Evolutionary conservation across 2,329 filamentous ascomycete species (phyloP).

Genomic region (Penicillium glabrum): DNA sequence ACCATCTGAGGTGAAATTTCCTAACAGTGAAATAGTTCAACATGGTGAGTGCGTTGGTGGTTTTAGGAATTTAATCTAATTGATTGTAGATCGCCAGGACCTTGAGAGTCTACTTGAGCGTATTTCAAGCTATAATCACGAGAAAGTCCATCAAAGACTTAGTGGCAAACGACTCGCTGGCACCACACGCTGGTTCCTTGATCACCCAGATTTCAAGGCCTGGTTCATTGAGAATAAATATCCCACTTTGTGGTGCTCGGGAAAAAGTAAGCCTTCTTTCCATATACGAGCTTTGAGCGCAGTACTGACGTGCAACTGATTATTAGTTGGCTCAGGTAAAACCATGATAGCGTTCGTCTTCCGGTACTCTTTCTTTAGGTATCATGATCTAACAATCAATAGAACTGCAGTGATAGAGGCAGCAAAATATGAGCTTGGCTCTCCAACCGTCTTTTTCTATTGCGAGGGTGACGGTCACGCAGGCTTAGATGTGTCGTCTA

Average conservation of each 20-base stretch:
- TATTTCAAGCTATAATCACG: constrained; percentile 21
- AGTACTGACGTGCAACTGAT: background rate
- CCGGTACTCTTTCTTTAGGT: background rate
- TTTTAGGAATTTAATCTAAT: background rate
- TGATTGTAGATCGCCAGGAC: background rate
- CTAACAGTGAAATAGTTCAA: background rate
- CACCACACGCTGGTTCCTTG: constrained; percentile 18
- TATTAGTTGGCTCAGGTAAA: background rate
- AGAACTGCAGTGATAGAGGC: constrained; percentile 15
- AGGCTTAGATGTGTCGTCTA: background rate
- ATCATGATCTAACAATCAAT: background rate
- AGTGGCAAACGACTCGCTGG: constrained; percentile 15
- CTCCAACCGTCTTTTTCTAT: constrained; percentile 18
- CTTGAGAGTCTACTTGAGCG: constrained; percentile 4
- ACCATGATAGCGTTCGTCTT: background rate
- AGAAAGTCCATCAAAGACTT: constrained; percentile 19
- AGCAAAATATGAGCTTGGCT: constrained; percentile 5
- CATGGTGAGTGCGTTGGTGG: background rate
- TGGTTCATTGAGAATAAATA: background rate
- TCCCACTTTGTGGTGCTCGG: background rate
- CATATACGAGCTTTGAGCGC: background rate
- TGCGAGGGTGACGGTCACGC: constrained; percentile 13
- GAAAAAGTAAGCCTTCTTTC: background rate
- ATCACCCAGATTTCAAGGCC: background rate
- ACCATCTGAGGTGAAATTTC: background rate